Percentiles rank a stretch among this genome's conserved stretches.
phyloP scores from a whole-genome alignment of 331 rosid species.

The Rosa hybrid region DNA sequence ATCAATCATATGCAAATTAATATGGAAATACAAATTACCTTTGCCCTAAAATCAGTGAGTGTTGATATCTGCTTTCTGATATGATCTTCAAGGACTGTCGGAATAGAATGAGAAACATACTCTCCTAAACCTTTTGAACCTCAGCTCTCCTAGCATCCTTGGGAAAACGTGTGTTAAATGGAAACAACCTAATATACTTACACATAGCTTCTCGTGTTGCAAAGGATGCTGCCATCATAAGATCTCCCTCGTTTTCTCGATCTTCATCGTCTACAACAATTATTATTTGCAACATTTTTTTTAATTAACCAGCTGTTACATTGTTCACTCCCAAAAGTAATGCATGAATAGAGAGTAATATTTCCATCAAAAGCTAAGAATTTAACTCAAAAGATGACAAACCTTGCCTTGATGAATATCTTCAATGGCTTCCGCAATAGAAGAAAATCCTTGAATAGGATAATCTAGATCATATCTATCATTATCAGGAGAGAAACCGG shows the following conservation, averaged over 20 bases:
- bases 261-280: slow-evolving; percentile 87
- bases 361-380: neutral
- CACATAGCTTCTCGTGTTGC: slow-evolving; percentile 67
- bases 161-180: too few relatives aligned
- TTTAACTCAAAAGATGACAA: neutral
- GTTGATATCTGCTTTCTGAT: too few relatives aligned
- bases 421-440: slow-evolving; percentile 73
- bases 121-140: too few relatives aligned
- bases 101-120: too few relatives aligned
- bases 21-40: too few relatives aligned
- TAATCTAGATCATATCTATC: slow-evolving; percentile 39
- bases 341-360: neutral
- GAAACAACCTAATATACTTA: too few relatives aligned
- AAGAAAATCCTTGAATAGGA: slow-evolving; percentile 50
- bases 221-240: slow-evolving; percentile 84
- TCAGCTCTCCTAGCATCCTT: too few relatives aligned
- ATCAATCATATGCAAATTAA: too few relatives aligned
- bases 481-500: slow-evolving; percentile 17
- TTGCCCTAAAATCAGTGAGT: too few relatives aligned
- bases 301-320: slow-evolving; percentile 15
- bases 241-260: slow-evolving; percentile 88
- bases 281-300: slow-evolving; percentile 55
- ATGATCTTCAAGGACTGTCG: too few relatives aligned
- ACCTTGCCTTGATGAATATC: slow-evolving; percentile 90
- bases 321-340: slow-evolving; percentile 3